Evolutionary conservation across 768 basidiomycete genomes (phyloP).

Genomic region (Mycena polygramma): DNA sequence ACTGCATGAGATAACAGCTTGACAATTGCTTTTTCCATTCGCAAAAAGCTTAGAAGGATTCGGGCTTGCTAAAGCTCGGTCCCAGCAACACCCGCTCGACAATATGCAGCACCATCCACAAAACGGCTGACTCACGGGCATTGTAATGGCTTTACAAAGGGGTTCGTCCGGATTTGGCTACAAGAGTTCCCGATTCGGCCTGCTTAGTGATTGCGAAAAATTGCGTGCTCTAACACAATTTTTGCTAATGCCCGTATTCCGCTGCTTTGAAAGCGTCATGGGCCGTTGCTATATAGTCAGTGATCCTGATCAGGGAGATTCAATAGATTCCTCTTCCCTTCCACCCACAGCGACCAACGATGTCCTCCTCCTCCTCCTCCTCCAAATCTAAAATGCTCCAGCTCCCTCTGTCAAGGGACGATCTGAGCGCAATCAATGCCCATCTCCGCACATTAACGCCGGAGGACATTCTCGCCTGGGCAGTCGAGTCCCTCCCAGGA

Average conservation of each 20-base stretch:
- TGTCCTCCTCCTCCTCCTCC: conserved; percentile 37
- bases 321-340: conserved; percentile 21
- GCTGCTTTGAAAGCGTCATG: conserved; percentile 4
- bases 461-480: conserved; percentile 90
- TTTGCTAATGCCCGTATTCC: conserved; percentile 7
- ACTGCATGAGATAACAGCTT: no score
- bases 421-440: conserved; percentile 78
- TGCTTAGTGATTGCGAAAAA: conserved; percentile 1
- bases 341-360: neutral
- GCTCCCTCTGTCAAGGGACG: conserved; percentile 69
- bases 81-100: no score
- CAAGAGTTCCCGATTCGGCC: conserved; percentile 17
- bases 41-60: no score
- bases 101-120: no score
- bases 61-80: no score
- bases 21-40: no score
- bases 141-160: neutral
- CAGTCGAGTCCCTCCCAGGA: conserved; percentile 79
- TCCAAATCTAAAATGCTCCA: conserved; percentile 57
- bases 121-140: neutral
- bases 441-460: conserved; percentile 80
- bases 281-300: conserved; percentile 15
- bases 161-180: conserved; percentile 11
- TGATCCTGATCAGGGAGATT: neutral
- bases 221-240: conserved; percentile 25